phyloP scores from a whole-genome alignment of 345 rosid species.

The Lumnitzera littorea region DNA sequence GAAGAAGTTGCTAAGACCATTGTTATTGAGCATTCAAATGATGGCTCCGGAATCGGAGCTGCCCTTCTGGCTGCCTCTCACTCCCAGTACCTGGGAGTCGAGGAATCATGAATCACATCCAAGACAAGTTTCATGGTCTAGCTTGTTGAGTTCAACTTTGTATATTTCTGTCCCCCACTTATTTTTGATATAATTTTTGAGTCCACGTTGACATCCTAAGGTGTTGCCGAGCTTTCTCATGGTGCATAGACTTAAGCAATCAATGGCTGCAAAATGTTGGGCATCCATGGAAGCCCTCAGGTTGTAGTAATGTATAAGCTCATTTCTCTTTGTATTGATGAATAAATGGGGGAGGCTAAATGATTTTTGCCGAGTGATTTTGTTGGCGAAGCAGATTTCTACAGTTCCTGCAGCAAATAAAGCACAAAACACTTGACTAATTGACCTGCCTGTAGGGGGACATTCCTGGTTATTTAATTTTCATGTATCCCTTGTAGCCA shows the following conservation, averaged over 20 bases:
- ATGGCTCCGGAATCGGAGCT: conserved; percentile 87
- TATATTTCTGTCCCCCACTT: too few relatives aligned
- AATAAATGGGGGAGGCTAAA: conserved; percentile 2
- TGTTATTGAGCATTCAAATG: conserved; percentile 43
- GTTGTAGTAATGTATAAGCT: neutral
- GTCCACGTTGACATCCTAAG: too few relatives aligned
- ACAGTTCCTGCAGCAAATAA: neutral
- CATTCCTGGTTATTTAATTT: neutral
- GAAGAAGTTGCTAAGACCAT: conserved; percentile 35
- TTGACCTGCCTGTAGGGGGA: neutral
- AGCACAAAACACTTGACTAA: neutral
- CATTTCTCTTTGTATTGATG: conserved; percentile 2
- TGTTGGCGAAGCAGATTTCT: too few relatives aligned
- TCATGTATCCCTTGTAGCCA: too few relatives aligned
- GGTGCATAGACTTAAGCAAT: too few relatives aligned
- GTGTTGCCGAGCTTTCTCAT: too few relatives aligned
- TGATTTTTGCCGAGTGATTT: neutral
- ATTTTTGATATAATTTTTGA: too few relatives aligned
- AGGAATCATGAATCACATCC: conserved; percentile 15
- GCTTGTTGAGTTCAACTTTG: too few relatives aligned
- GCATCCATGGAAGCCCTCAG: neutral
- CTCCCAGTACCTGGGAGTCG: conserved; percentile 41
- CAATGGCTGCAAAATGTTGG: neutral
- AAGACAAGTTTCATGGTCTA: neutral
- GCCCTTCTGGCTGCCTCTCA: conserved; percentile 79